These are phyloP conservation scores for Lonicera japonica DNA, from an alignment of 129 eudicot genomes.

Conservation along the genomic window DNA sequence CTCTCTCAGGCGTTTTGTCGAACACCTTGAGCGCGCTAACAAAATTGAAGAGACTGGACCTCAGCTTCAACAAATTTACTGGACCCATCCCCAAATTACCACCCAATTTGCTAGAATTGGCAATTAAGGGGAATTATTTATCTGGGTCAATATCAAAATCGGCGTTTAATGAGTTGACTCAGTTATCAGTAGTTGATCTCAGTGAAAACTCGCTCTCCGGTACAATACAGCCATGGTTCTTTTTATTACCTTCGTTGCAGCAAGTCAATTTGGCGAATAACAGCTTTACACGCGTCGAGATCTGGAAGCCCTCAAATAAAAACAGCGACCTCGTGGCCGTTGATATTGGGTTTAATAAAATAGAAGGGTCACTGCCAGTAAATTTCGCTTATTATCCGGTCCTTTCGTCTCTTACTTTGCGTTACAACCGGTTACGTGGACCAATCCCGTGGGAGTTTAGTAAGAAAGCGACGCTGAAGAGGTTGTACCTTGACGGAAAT, in stretches of 20 bases:
- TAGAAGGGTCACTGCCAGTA: constrained; percentile 51
- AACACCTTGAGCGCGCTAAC: constrained; percentile 36
- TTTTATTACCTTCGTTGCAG: constrained; percentile 57
- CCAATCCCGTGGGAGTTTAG: constrained; percentile 67
- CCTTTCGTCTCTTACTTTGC: constrained; percentile 51
- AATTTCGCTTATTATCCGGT: constrained; percentile 52
- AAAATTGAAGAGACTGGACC: constrained; percentile 46
- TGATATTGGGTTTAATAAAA: constrained; percentile 58
- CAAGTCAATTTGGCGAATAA: constrained; percentile 76
- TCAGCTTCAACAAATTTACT: constrained; percentile 74
- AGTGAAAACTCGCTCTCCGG: constrained; percentile 75
- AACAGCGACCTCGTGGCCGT: constrained; percentile 69
- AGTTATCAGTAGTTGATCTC: constrained; percentile 63
- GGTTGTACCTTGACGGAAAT: constrained; percentile 88
- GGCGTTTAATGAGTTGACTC: constrained; percentile 44
- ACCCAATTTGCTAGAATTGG: constrained; percentile 44
- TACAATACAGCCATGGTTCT: constrained; percentile 48
- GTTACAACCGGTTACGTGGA: constrained; percentile 77
- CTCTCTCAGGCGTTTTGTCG: constrained; percentile 49
- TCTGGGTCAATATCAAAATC: constrained; percentile 44
- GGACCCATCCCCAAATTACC: constrained; percentile 70
- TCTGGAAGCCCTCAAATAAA: constrained; percentile 33
- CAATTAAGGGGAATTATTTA: constrained; percentile 55
- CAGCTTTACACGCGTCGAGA: constrained; percentile 47
- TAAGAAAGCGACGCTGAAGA: constrained; percentile 32